A percentile compares a stretch with the other conserved stretches of the same genome.
These are phyloP conservation scores for Erythrobasidium hasegawianum DNA, from an alignment of 1,284 basidiomycete genomes.

Conservation along the genomic window DNA sequence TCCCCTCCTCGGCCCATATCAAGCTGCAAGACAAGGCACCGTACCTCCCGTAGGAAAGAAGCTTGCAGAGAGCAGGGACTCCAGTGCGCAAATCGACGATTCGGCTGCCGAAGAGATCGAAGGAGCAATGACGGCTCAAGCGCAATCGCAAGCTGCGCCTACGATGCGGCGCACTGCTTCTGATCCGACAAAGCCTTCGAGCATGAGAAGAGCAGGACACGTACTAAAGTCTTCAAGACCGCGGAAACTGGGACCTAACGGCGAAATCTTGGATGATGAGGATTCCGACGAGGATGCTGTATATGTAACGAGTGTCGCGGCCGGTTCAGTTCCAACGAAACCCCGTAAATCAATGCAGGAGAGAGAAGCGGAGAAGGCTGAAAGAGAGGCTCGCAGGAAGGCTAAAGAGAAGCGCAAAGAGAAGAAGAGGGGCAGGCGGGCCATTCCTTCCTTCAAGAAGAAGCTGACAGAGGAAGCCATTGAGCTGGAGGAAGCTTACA, in stretches of 20 bases:
- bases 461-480: constrained; percentile 3
- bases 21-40: constrained; percentile 1
- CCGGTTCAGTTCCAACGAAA: constrained; percentile 9
- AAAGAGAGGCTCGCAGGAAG: constrained; percentile 6
- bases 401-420: background rate
- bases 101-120: background rate
- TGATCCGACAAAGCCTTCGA: background rate
- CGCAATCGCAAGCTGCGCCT: background rate
- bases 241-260: background rate
- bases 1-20: background rate
- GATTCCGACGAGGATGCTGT: constrained; percentile 15
- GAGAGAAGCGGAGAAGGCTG: constrained; percentile 12
- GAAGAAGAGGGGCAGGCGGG: constrained; percentile 9
- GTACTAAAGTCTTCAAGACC: background rate
- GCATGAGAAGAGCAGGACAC: background rate
- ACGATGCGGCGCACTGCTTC: too few species aligned
- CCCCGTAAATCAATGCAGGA: constrained; percentile 1
- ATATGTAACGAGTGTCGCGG: constrained; percentile 11
- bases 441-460: constrained; percentile 19
- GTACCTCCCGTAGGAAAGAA: background rate
- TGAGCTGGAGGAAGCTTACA: constrained; percentile 18
- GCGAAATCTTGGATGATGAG: constrained; percentile 8
- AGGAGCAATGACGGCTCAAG: background rate
- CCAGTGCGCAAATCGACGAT: background rate
- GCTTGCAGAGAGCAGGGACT: background rate